Base-by-base conservation (phyloP, 1,284 basidiomycete genomes). In the Boletus semigastroideus region DNA sequence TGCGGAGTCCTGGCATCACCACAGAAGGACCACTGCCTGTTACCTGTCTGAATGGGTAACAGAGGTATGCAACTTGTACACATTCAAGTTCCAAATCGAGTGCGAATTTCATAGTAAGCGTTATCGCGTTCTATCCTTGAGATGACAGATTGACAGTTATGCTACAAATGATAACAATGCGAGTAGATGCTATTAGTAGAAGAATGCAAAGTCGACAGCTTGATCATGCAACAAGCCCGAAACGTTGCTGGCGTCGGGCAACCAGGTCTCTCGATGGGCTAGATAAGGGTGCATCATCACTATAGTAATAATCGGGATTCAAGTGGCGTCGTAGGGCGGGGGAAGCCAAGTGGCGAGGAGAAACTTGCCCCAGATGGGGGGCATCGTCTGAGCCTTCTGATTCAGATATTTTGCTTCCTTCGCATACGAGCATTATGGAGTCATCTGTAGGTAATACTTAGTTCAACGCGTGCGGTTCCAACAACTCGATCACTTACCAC, bases 291-390 rank as follows among this genome's bases (percentile, higher is more conserved):
- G 64, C 49, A 47, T 79, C 80, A 59, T 80, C 80, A 59, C 74
- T 73, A 36, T 67, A 63, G 27, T 68, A 73, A 36, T 67, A 63
- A 27, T 68, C 63, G 19, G 57, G 49, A 43, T 62, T 59, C 52
- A 66, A 57, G n/a, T 67, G 47, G 38, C 76, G 75, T 38, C 73
- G 77, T 28, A 76, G 68, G 22, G 72, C 74, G 8, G 86, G 85
- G 9, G 86, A 88, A 38, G 81, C 78, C 25, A 87, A 65, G 58
- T 83, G 82, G 53, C 79, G 78, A 20, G 86, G 84, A 0, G 84
- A 86, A n/a, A 86, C 81, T 65, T 85, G 82, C 1, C 84, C 83
- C 22, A 80, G 53, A 57, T 75, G 74, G 1, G 76, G 77, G 53
- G 84, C 79, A 53, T 88, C 84, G 57, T 87, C 85, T 2, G 84